Conservation (phyloP, 179 eudicot species). For the Drosera spatulata region DNA sequence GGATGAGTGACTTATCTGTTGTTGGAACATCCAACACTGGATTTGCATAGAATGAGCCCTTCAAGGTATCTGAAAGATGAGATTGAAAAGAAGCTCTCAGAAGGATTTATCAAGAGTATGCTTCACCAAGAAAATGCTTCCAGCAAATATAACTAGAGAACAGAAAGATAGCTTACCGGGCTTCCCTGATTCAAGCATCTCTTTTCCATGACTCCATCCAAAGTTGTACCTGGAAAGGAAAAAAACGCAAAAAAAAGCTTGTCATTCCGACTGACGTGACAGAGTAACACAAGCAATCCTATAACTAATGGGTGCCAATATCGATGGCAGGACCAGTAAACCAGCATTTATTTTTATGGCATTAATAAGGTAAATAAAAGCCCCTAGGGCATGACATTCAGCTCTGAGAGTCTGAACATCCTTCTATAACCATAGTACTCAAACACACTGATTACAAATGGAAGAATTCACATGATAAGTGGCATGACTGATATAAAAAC, state of each 20-base stretch:
- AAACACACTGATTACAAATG: no score
- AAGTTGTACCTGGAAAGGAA: constrained; percentile 59
- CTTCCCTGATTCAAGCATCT: constrained; percentile 94
- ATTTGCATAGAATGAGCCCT: constrained; percentile 97
- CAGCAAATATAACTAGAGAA: constrained; percentile 2
- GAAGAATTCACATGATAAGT: no score
- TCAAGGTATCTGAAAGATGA: constrained; percentile 43
- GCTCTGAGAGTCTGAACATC: no score
- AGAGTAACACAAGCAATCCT: no score
- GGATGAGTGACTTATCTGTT: constrained; percentile 42
- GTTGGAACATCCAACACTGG: constrained; percentile 81
- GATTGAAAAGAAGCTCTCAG: no score
- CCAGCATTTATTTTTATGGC: no score
- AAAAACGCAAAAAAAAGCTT: constrained; percentile 2
- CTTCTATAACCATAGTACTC: no score
- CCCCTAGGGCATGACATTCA: no score
- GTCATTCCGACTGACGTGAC: not conserved
- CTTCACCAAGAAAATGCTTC: not conserved
- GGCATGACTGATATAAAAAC: no score
- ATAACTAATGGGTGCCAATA: no score
- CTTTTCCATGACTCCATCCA: constrained; percentile 99
- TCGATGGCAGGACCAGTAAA: no score
- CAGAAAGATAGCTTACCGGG: constrained; percentile 33
- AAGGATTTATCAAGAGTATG: not conserved
- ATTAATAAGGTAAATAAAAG: no score